Conservation (phyloP, 1,139 yeast species). For the Protomyces arabidopsidicola region DNA sequence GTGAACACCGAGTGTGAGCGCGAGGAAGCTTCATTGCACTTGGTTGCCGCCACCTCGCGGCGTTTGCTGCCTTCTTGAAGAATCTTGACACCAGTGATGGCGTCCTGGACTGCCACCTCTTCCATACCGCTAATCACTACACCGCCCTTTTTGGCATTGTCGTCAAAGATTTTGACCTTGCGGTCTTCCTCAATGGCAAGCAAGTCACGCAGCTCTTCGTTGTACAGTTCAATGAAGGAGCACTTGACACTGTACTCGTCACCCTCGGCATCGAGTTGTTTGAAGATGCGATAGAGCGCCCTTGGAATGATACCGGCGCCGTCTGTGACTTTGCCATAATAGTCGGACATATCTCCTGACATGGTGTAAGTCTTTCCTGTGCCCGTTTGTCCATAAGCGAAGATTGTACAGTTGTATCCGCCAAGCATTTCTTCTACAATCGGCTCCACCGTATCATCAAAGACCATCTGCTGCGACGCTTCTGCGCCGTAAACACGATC, state of each 20-base stretch:
- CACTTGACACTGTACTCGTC: constrained; percentile 60
- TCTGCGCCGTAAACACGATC: constrained; percentile 72
- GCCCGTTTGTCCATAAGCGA: constrained; percentile 89
- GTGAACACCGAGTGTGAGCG: constrained; percentile 74
- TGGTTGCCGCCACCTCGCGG: constrained; percentile 64
- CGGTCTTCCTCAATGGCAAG: constrained; percentile 41
- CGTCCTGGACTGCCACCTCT: constrained; percentile 44
- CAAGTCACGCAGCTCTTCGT: constrained; percentile 65
- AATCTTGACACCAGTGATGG: constrained; percentile 45
- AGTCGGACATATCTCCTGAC: constrained; percentile 58
- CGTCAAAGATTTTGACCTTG: constrained; percentile 47
- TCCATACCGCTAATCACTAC: constrained; percentile 50
- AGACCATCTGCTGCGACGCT: constrained; percentile 60
- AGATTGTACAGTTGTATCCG: constrained; percentile 64
- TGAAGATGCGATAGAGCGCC: constrained; percentile 52
- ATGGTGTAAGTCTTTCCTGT: constrained; percentile 84
- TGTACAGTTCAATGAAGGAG: constrained; percentile 68
- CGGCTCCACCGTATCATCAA: constrained; percentile 57
- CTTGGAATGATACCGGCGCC: constrained; percentile 70
- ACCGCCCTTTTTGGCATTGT: constrained; percentile 39
- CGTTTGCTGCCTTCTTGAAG: constrained; percentile 51
- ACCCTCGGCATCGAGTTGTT: constrained; percentile 41
- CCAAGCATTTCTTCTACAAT: constrained; percentile 47
- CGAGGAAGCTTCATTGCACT: constrained; percentile 65
- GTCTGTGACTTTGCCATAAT: constrained; percentile 30